Evolutionary conservation across 2,329 filamentous ascomycete species (phyloP).

Genomic region (Elsinoe ampelina): DNA sequence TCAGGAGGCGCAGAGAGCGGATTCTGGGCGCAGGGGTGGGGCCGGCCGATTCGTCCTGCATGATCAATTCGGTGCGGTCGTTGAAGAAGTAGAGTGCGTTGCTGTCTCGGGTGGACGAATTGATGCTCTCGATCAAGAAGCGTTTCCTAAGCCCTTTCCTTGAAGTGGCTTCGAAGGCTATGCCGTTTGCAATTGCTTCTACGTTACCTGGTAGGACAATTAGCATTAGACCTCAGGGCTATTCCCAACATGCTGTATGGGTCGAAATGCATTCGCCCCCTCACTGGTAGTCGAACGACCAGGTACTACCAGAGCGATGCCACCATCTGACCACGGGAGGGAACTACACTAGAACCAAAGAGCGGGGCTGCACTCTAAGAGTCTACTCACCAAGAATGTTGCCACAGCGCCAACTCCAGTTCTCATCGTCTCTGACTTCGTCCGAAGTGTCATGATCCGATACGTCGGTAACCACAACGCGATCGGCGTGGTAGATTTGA

Average conservation of each 20-base stretch:
- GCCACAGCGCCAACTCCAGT: conserved; percentile 25
- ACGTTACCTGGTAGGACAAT: conserved; percentile 42
- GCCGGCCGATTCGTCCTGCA: conserved; percentile 16
- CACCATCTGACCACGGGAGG: not conserved
- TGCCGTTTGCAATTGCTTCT: conserved; percentile 60
- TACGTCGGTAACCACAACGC: conserved; percentile 53
- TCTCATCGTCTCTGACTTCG: conserved; percentile 26
- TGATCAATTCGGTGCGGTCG: conserved; percentile 24
- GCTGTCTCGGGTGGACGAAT: conserved; percentile 21
- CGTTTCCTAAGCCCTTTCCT: conserved; percentile 49
- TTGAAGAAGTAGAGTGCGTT: conserved; percentile 16
- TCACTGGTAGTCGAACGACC: not conserved
- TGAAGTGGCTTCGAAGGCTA: conserved; percentile 57
- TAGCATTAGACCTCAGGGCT: not conserved
- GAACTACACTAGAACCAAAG: not conserved
- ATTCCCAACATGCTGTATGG: not conserved
- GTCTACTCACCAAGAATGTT: conserved; percentile 25
- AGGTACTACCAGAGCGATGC: not conserved
- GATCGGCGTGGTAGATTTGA: conserved; percentile 45
- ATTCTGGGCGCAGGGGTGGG: conserved; percentile 9
- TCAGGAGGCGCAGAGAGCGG: conserved; percentile 24
- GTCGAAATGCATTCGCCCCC: not conserved
- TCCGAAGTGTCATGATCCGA: conserved; percentile 21
- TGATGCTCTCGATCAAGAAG: conserved; percentile 53
- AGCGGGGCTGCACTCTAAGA: not conserved